These are phyloP conservation scores for Ascoidea rubescens DNA, from an alignment of 805 yeast species.

Conservation along the genomic window DNA sequence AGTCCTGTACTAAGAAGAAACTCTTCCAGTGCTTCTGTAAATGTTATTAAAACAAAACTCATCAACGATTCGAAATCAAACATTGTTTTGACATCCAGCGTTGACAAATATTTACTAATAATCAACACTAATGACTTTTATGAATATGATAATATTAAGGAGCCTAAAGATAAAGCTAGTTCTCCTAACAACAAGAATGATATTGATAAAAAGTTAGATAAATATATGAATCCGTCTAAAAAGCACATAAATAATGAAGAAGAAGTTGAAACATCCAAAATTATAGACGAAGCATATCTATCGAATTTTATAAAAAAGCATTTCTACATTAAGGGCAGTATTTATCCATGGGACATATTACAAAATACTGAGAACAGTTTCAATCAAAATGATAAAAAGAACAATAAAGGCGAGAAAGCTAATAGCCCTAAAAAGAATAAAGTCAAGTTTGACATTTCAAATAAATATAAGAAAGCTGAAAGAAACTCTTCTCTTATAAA, in stretches of 20 bases:
- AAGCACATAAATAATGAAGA: slow-evolving; percentile 11
- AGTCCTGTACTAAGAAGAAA: neutral
- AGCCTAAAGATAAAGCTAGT: neutral
- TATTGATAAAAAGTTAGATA: slow-evolving; percentile 8
- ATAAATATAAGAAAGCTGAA: neutral
- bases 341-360: slow-evolving; percentile 10
- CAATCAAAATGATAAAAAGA: neutral
- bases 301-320: slow-evolving; percentile 4
- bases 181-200: slow-evolving; percentile 4
- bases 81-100: slow-evolving; percentile 8
- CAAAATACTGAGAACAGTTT: neutral
- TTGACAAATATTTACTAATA: slow-evolving; percentile 9
- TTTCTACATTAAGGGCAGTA: slow-evolving; percentile 8
- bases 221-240: slow-evolving; percentile 11
- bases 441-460: neutral
- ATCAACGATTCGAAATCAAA: neutral
- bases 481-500: neutral
- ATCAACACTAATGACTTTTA: slow-evolving; percentile 9
- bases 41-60: neutral
- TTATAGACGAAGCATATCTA: neutral
- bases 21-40: neutral
- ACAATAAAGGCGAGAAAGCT: neutral
- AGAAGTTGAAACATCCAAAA: neutral
- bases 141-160: slow-evolving; percentile 9
- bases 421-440: neutral